phyloP scores from a whole-genome alignment of 805 yeast genomes.

The Starmerella vaccinii region DNA sequence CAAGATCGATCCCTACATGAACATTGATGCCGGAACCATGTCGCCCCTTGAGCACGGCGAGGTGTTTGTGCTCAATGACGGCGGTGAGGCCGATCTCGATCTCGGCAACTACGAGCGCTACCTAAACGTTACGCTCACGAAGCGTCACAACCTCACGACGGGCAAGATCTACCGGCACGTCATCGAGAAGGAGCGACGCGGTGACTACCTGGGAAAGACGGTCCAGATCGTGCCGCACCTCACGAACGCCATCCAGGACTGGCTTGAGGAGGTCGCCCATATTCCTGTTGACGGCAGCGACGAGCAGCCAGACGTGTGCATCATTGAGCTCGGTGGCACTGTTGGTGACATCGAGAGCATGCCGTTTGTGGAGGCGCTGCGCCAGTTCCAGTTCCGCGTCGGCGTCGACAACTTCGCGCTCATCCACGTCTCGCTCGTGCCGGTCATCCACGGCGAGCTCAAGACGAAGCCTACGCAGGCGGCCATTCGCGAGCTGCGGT shows the following conservation, averaged over 20 bases:
- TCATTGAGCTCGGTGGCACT: slow-evolving; percentile 96
- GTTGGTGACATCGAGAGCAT: slow-evolving; percentile 99
- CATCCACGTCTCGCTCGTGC: slow-evolving; percentile 93
- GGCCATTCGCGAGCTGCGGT: slow-evolving; percentile 92
- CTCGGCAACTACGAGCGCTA: slow-evolving; percentile 97
- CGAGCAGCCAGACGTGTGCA: slow-evolving; percentile 88
- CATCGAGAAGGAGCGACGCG: slow-evolving; percentile 86
- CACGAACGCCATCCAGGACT: slow-evolving; percentile 94
- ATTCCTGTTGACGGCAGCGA: slow-evolving; percentile 88
- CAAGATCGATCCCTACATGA: slow-evolving; percentile 98
- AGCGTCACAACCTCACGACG: slow-evolving; percentile 93
- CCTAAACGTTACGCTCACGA: slow-evolving; percentile 82
- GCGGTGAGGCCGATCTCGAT: slow-evolving; percentile 98
- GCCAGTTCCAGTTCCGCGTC: slow-evolving; percentile 97
- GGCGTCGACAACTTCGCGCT: slow-evolving; percentile 89
- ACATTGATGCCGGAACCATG: slow-evolving; percentile 99
- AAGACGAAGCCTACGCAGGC: slow-evolving; percentile 99
- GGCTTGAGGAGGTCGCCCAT: slow-evolving; percentile 89
- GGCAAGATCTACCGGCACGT: slow-evolving; percentile 94
- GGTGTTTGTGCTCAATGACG: slow-evolving; percentile 94
- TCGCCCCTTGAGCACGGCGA: slow-evolving; percentile 99
- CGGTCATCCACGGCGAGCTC: slow-evolving; percentile 97
- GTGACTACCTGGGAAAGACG: slow-evolving; percentile 97
- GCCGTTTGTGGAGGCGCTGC: slow-evolving; percentile 95
- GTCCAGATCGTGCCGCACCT: slow-evolving; percentile 98